Evolutionary conservation across 352 stramenopile genomes (phyloP).

Genomic region (Globisporangium irregulare): DNA sequence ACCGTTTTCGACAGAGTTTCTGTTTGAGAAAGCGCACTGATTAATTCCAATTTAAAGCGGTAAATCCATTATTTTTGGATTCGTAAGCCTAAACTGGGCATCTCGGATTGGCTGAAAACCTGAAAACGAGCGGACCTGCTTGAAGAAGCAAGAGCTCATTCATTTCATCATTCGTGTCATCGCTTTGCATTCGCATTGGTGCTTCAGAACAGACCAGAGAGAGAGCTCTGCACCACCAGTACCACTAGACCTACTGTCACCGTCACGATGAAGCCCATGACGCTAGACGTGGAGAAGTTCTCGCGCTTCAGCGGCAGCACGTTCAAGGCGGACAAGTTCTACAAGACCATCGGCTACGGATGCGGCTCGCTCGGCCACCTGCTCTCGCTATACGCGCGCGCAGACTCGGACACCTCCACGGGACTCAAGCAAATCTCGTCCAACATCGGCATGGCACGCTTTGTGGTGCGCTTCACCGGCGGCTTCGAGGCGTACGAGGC

Average conservation of each 20-base stretch:
- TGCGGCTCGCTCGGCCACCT: constrained; percentile 51
- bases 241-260: neutral
- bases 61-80: too few relatives aligned
- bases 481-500: constrained; percentile 69
- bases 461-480: constrained; percentile 77
- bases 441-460: constrained; percentile 76
- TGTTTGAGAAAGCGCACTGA: too few relatives aligned
- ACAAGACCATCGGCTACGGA: constrained; percentile 82
- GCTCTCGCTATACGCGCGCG: constrained; percentile 42
- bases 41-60: too few relatives aligned
- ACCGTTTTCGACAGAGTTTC: too few relatives aligned
- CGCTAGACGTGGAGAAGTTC: constrained; percentile 73
- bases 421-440: constrained; percentile 64
- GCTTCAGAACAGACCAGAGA: neutral
- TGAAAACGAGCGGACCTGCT: neutral
- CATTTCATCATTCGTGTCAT: neutral
- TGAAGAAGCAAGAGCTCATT: constrained; percentile 12
- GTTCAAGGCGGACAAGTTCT: constrained; percentile 74
- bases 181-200: neutral
- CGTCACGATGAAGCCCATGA: constrained; percentile 12
- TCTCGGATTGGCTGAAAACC: too few relatives aligned
- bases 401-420: constrained; percentile 48
- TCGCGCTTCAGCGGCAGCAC: constrained; percentile 56
- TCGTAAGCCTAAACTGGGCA: too few relatives aligned
- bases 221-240: neutral